phyloP scores from a whole-genome alignment of 2,329 filamentous ascomycete species.

The Juglanconis oblonga region DNA sequence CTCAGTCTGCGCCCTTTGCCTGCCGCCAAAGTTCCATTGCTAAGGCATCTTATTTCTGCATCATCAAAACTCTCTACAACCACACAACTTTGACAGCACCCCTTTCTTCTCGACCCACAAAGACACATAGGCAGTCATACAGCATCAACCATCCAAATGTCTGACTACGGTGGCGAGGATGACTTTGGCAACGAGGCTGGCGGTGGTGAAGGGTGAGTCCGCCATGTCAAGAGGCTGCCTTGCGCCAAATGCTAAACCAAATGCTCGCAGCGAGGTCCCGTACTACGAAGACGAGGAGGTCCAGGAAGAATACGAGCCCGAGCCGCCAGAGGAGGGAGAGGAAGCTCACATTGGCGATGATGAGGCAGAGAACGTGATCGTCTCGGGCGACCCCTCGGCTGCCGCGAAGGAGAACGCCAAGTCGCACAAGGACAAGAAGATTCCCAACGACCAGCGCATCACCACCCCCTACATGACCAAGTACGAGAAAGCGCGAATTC shows the following conservation, averaged over 20 bases:
- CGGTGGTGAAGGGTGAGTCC: constrained; percentile 15
- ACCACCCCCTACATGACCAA: constrained; percentile 99
- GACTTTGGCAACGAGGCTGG: constrained; percentile 27
- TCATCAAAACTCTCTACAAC: neutral
- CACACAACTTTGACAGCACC: neutral
- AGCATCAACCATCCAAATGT: constrained; percentile 49
- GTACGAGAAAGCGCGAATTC: constrained; percentile 90
- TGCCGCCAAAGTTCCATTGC: neutral
- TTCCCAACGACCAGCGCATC: constrained; percentile 79
- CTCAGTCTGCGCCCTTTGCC: neutral
- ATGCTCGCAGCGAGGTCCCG: constrained; percentile 58
- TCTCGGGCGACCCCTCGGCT: constrained; percentile 61
- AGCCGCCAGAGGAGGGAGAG: constrained; percentile 49
- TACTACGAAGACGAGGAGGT: constrained; percentile 70
- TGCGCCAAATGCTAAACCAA: constrained; percentile 27
- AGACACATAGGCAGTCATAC: constrained; percentile 7
- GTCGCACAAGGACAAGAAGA: constrained; percentile 76
- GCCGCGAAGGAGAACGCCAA: constrained; percentile 54
- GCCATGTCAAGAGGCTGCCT: constrained; percentile 14
- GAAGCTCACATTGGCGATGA: constrained; percentile 51
- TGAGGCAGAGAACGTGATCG: constrained; percentile 56
- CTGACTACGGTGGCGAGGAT: constrained; percentile 66
- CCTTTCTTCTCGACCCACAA: neutral
- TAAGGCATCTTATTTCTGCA: neutral
- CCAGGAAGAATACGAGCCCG: constrained; percentile 56